Conservation (phyloP, 768 basidiomycete genomes). For the Gloeostereum incarnatum region DNA sequence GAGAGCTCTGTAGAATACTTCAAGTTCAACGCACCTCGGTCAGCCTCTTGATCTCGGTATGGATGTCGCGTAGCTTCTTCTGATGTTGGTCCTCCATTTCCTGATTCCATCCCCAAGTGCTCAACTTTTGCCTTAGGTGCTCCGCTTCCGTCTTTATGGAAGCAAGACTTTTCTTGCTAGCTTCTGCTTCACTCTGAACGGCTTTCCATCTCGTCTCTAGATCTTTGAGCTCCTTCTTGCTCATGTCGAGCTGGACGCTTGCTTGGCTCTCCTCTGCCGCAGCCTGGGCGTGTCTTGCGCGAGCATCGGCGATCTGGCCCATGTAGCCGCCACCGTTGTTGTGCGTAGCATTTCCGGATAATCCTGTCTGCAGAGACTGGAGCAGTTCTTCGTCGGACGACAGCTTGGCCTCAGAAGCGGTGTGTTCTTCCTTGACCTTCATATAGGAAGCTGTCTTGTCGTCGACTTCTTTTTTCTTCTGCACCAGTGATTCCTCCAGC, state of each 20-base stretch:
- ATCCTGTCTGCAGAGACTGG: slow-evolving; percentile 88
- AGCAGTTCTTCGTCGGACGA: slow-evolving; percentile 83
- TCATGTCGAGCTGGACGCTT: slow-evolving; percentile 65
- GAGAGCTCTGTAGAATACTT: neutral
- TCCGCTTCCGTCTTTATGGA: slow-evolving; percentile 50
- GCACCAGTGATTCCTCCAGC: slow-evolving; percentile 47
- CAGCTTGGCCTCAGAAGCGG: slow-evolving; percentile 48
- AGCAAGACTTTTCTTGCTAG: slow-evolving; percentile 63
- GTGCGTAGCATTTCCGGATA: slow-evolving; percentile 56
- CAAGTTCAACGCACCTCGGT: slow-evolving; percentile 43
- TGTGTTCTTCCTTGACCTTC: slow-evolving; percentile 62
- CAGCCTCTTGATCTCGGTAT: slow-evolving; percentile 40
- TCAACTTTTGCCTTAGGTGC: slow-evolving; percentile 39
- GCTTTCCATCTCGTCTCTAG: slow-evolving; percentile 78
- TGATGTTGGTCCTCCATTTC: slow-evolving; percentile 61
- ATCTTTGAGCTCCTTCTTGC: slow-evolving; percentile 66
- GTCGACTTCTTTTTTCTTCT: slow-evolving; percentile 53
- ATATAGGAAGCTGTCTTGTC: slow-evolving; percentile 44
- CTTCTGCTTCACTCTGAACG: slow-evolving; percentile 76
- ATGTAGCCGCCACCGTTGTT: slow-evolving; percentile 87
- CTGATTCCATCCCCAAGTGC: slow-evolving; percentile 63
- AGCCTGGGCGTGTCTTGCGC: slow-evolving; percentile 63
- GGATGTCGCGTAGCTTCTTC: slow-evolving; percentile 38
- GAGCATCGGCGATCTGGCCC: slow-evolving; percentile 88
- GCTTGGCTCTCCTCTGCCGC: slow-evolving; percentile 80